These are phyloP conservation scores for Crithidia brevicula DNA, from an alignment of 208 protist species.

Conservation along the genomic window DNA sequence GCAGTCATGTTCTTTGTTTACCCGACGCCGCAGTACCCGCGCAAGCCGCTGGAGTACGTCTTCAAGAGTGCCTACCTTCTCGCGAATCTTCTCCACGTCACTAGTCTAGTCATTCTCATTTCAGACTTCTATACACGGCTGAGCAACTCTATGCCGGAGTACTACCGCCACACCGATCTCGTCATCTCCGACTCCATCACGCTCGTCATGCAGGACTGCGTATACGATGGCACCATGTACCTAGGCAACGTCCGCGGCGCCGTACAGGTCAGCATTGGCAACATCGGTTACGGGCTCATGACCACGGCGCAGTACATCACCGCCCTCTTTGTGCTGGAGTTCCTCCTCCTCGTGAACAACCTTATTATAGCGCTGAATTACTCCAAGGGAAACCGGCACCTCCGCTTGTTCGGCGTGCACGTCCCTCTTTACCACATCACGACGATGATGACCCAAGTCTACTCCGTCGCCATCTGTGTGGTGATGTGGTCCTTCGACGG, in stretches of 20 bases:
- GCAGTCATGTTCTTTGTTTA: conserved; percentile 76
- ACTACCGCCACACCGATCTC: conserved; percentile 51
- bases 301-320: conserved; percentile 68
- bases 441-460: conserved; percentile 58
- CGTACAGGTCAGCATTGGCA: conserved; percentile 40
- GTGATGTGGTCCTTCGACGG: conserved; percentile 57
- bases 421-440: conserved; percentile 80
- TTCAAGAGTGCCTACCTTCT: conserved; percentile 77
- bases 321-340: conserved; percentile 70
- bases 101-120: conserved; percentile 63
- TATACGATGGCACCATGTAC: conserved; percentile 50
- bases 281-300: conserved; percentile 61
- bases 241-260: conserved; percentile 41
- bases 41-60: conserved; percentile 55
- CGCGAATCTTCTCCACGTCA: conserved; percentile 41
- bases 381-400: conserved; percentile 62
- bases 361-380: conserved; percentile 53
- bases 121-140: conserved; percentile 74
- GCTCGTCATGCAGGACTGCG: conserved; percentile 64
- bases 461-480: conserved; percentile 61
- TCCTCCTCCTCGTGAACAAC: conserved; percentile 68
- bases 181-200: conserved; percentile 38
- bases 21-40: conserved; percentile 76
- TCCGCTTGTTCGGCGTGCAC: conserved; percentile 76
- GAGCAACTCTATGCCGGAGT: conserved; percentile 56